Evolutionary conservation across 2,329 filamentous ascomycete genomes (phyloP).

Genomic region (Ampelomyces quisqualis): DNA sequence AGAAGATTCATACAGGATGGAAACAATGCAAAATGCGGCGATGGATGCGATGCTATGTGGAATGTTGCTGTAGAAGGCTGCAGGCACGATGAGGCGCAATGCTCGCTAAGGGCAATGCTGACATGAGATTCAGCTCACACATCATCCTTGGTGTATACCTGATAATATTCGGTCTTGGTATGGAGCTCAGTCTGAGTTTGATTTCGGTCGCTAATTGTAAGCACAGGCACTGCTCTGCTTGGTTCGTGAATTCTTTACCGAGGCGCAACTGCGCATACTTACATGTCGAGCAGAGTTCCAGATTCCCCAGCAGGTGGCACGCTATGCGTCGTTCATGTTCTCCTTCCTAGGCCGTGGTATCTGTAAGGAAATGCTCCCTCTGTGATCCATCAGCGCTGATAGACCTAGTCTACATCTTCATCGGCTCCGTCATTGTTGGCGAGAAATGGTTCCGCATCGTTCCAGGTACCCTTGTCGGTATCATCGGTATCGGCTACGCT

Average conservation of each 20-base stretch:
- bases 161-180: conserved; percentile 85
- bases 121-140: conserved; percentile 55
- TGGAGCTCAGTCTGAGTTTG: neutral
- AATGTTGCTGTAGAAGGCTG: too few species aligned
- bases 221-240: conserved; percentile 60
- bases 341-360: conserved; percentile 93
- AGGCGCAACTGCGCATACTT: too few species aligned
- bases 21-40: too few species aligned
- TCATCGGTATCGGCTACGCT: conserved; percentile 75
- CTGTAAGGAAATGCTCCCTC: conserved; percentile 64
- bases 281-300: conserved; percentile 68
- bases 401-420: conserved; percentile 87
- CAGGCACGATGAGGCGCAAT: too few species aligned
- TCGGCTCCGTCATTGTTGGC: conserved; percentile 81
- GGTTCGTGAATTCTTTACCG: too few species aligned
- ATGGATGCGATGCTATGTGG: too few species aligned
- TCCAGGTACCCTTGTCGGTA: conserved; percentile 73
- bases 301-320: conserved; percentile 86
- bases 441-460: conserved; percentile 67
- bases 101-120: conserved; percentile 27
- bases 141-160: conserved; percentile 84
- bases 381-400: conserved; percentile 10
- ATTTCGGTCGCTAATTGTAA: conserved; percentile 16
- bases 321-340: conserved; percentile 97
- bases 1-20: too few species aligned